Percentiles rank a stretch among this genome's conserved stretches.
Conservation (phyloP, 1,139 yeast species). For the Blastobotrys raffinosifermentans region DNA sequence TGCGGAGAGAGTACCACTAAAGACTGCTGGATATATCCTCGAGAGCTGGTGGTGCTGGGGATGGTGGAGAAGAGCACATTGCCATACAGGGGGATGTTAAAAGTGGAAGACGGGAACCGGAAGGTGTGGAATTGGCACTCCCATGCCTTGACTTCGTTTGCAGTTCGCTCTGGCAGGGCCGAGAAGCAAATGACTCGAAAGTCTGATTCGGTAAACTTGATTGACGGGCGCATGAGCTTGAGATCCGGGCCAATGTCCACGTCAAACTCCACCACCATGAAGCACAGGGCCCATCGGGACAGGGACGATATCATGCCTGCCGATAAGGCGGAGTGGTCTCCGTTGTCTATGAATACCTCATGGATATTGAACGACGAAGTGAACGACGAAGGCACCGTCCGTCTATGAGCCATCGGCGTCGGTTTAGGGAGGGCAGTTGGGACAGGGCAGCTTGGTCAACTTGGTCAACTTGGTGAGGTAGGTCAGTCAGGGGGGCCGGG, state of each 20-base stretch:
- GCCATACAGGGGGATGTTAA: slow-evolving; percentile 19
- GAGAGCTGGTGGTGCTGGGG: slow-evolving; percentile 15
- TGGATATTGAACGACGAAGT: slow-evolving; percentile 27
- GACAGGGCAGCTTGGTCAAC: background rate
- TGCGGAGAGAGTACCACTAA: slow-evolving; percentile 25
- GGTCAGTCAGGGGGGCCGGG: too few relatives aligned
- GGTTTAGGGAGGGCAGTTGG: background rate
- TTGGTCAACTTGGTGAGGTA: too few relatives aligned
- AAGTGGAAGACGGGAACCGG: slow-evolving; percentile 16
- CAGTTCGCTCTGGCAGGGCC: slow-evolving; percentile 27
- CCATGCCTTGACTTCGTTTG: slow-evolving; percentile 6
- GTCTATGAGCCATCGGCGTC: background rate
- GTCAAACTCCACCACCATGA: slow-evolving; percentile 33
- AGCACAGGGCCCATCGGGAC: slow-evolving; percentile 27
- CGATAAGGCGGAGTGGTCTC: slow-evolving; percentile 15
- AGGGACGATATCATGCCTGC: slow-evolving; percentile 14
- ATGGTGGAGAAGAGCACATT: slow-evolving; percentile 24
- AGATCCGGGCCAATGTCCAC: slow-evolving; percentile 33
- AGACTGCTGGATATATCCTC: slow-evolving; percentile 29
- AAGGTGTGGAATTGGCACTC: slow-evolving; percentile 21
- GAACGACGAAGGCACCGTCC: slow-evolving; percentile 23
- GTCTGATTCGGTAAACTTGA: slow-evolving; percentile 26
- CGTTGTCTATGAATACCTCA: slow-evolving; percentile 20
- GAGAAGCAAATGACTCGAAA: slow-evolving; percentile 28
- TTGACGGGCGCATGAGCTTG: slow-evolving; percentile 28